These are phyloP conservation scores for Penicillium fimorum DNA, from an alignment of 495 filamentous ascomycete genomes.

Conservation along the genomic window DNA sequence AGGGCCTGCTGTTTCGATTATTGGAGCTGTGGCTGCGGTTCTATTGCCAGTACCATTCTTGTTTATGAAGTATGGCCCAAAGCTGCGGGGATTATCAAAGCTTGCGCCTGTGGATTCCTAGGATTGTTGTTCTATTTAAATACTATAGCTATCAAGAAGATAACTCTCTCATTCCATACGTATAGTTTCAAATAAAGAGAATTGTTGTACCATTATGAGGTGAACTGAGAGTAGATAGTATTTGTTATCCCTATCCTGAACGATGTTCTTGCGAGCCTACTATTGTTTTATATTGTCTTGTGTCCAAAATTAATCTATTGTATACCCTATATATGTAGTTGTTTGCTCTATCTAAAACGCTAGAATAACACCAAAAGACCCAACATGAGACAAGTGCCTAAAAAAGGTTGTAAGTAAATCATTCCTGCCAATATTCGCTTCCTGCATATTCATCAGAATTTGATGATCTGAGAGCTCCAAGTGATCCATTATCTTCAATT, in stretches of 20 bases:
- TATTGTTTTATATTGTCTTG: background rate
- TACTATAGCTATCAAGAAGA: too few relatives aligned
- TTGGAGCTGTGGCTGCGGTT: conserved; percentile 34
- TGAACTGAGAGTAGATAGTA: background rate
- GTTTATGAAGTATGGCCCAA: conserved; percentile 35
- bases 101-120: conserved; percentile 17
- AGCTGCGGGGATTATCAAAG: conserved; percentile 30
- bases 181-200: background rate
- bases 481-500: too few relatives aligned
- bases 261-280: too few relatives aligned
- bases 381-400: background rate
- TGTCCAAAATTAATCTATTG: background rate
- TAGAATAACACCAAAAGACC: background rate
- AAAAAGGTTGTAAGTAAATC: background rate
- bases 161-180: background rate
- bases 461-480: too few relatives aligned
- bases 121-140: too few relatives aligned
- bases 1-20: conserved; percentile 32
- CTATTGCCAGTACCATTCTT: conserved; percentile 36
- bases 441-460: too few relatives aligned
- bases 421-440: too few relatives aligned
- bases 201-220: background rate
- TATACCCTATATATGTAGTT: background rate
- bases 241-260: background rate
- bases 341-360: background rate